Base-by-base conservation (phyloP, 805 yeast species). In the Myxozyma lipomycoides region DNA sequence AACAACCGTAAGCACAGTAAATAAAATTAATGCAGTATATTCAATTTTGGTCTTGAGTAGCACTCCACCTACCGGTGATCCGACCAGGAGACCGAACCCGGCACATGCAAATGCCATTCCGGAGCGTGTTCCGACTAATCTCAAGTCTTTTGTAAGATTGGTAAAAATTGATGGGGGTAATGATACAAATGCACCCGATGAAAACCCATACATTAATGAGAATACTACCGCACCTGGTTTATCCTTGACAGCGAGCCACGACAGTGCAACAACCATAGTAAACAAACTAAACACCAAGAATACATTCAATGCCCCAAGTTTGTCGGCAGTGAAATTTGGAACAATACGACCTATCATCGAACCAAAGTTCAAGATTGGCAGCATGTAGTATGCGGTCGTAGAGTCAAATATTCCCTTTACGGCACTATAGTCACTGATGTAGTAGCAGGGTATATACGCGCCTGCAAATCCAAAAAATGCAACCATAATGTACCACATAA, bases 41-140 rank as follows among this genome's bases (percentile, higher is more conserved):
- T 37, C 28, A 6, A 45, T 25, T 6, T 21, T n/a, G 10, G 55
- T 28, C 78, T 67, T 2, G 18, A 59, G 40, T 22, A 60, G 24
- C 3, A 63, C 64, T 7, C 70, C 70, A 1, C 66, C 67, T 12
- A 64, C 39, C 3, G 70, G 67, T 2, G 67, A 61, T 1, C 68
- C 70, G 2, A 63, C 46, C 15, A 67, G 58, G 25, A 59, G 42
- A 0, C 76, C 80, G 59, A 77, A 73, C 0, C 90, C 75, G 38
- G 84, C 80, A 6, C 74, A 60, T 5, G 76, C 70, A 37, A 86
- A 71, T 0, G 86, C 76, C 44, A 80, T 50, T 1, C 86, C 86
- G 88, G 86, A 84, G 7, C 69, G 55, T 2, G 61, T 60, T 3
- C 70, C 69, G 18, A 64, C 52, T 19, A 59, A 24, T 7, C 56